A percentile compares a stretch with the other conserved stretches of the same genome.
Conservation (phyloP, 441 rosid genomes). For the Erodium trifolium region DNA sequence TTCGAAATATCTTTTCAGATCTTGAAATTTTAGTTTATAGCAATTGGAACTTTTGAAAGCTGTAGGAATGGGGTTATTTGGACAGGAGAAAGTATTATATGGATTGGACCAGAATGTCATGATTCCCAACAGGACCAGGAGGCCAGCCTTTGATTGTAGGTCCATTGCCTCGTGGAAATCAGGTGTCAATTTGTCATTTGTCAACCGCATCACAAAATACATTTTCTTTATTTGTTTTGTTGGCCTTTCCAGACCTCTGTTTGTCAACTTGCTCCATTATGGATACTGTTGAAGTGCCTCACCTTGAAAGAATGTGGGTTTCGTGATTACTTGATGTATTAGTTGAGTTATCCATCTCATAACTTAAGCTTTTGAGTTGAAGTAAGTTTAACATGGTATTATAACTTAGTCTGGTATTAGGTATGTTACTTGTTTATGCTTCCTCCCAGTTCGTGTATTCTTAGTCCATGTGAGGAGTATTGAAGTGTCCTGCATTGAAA, state of each 20-base stretch:
- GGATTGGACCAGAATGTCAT: constrained; percentile 6
- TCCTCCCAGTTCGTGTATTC: too few relatives aligned
- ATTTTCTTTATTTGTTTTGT: background rate
- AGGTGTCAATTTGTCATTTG: constrained; percentile 3
- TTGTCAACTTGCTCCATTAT: background rate
- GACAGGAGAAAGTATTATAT: background rate
- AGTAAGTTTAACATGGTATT: too few relatives aligned
- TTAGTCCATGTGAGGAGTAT: too few relatives aligned
- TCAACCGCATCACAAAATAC: background rate
- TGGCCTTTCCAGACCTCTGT: too few relatives aligned
- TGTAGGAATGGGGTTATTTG: background rate
- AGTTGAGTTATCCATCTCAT: too few relatives aligned
- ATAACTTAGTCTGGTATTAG: too few relatives aligned
- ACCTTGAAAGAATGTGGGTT: too few relatives aligned
- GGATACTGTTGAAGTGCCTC: background rate
- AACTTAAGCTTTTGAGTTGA: too few relatives aligned
- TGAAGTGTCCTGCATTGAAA: too few relatives aligned
- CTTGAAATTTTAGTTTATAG: background rate
- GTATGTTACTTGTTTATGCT: too few relatives aligned
- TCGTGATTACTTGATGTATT: too few relatives aligned
- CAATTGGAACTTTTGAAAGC: background rate
- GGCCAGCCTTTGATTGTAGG: background rate
- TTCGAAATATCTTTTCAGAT: background rate
- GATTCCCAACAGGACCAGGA: constrained; percentile 6
- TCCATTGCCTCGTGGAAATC: background rate